A percentile compares a stretch with the other conserved stretches of the same genome.
These are phyloP conservation scores for Alternaria sp. DNA, from an alignment of 2,329 filamentous ascomycete species.

Conservation along the genomic window DNA sequence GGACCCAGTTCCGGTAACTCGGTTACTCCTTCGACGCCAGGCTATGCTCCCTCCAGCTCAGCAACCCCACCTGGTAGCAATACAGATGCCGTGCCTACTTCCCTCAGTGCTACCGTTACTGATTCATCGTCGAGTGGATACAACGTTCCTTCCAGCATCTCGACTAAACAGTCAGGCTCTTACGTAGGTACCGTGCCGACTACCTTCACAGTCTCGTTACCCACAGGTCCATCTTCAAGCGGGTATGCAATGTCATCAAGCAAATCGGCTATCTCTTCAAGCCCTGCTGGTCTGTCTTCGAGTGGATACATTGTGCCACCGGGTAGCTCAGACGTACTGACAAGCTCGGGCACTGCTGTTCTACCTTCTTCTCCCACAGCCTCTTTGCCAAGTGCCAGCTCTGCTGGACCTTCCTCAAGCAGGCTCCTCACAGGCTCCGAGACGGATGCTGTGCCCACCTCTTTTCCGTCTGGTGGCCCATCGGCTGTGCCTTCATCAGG, in stretches of 20 bases:
- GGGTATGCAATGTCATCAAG: background rate
- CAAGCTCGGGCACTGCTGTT: background rate
- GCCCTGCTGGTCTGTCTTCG: background rate
- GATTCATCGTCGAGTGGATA: slow-evolving; percentile 14
- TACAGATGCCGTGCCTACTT: slow-evolving; percentile 8
- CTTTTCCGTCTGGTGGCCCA: background rate
- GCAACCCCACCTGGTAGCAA: background rate
- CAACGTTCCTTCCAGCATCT: slow-evolving; percentile 2
- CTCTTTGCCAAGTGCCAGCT: background rate
- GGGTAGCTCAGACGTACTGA: background rate
- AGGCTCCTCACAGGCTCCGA: background rate
- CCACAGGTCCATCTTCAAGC: slow-evolving; percentile 7
- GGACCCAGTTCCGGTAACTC: background rate
- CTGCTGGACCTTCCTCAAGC: background rate
- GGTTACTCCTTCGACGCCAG: slow-evolving; percentile 6
- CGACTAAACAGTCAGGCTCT: slow-evolving; percentile 4
- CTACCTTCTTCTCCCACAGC: background rate
- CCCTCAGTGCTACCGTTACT: background rate
- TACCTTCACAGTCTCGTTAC: background rate
- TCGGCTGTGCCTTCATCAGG: slow-evolving; percentile 5
- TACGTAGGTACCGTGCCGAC: slow-evolving; percentile 1
- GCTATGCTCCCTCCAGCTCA: background rate
- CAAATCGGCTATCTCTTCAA: background rate
- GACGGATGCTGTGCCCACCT: background rate
- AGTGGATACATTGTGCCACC: slow-evolving; percentile 7